Conservation (phyloP, 2,329 filamentous ascomycete species). For the Akanthomyces muscarius region DNA sequence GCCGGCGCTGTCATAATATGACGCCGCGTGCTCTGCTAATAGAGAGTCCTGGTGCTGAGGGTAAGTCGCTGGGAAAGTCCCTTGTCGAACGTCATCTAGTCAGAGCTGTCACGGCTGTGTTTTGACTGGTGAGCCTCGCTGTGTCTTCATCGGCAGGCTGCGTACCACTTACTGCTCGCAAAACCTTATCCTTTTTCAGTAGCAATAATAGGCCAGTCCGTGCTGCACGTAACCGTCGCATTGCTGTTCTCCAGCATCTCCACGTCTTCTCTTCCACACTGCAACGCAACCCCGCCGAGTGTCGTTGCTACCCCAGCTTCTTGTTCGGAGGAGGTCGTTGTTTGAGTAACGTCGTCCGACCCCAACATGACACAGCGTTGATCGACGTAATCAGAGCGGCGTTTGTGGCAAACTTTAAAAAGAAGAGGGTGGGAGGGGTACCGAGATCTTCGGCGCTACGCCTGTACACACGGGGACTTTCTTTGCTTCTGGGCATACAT, state of each 20-base stretch:
- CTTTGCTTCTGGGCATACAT: constrained; percentile 8
- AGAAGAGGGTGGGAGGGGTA: background rate
- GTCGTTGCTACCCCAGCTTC: constrained; percentile 4
- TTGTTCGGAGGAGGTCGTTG: background rate
- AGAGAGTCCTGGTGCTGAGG: background rate
- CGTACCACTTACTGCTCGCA: too few relatives aligned
- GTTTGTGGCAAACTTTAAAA: constrained; percentile 1
- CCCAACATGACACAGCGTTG: background rate
- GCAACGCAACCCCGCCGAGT: background rate
- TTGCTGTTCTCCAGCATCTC: background rate
- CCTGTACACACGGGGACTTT: background rate
- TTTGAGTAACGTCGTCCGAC: constrained; percentile 1
- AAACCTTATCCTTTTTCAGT: background rate
- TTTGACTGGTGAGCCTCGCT: background rate
- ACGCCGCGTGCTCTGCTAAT: background rate
- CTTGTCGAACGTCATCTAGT: background rate
- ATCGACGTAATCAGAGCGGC: background rate
- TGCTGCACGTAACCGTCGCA: background rate
- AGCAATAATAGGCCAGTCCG: background rate
- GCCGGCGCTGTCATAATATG: background rate
- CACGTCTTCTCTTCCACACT: background rate
- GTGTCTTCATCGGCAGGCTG: background rate
- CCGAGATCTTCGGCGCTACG: constrained; percentile 3
- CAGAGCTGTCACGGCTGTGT: background rate
- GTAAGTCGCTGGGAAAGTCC: background rate